Base-by-base conservation (phyloP, 345 rosid species). In the Syzygium aqueum region DNA sequence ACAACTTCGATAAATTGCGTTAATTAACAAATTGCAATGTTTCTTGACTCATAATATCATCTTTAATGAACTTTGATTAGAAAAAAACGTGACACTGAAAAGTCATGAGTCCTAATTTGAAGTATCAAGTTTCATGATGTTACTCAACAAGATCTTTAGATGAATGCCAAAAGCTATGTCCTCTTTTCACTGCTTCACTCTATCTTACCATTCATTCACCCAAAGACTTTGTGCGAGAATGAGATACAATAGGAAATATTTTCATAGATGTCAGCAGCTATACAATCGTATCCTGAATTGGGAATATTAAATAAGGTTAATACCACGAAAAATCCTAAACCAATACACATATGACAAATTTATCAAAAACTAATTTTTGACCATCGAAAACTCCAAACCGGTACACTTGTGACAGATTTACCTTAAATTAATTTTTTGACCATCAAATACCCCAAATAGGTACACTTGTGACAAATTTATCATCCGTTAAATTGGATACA, bases 11-110 rank as follows among this genome's bases (percentile, higher is more conserved):
- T 19, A 73, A 73, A 21, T 19, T 19, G 80, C 12, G 14, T 37
- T 40, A 40, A 11, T 37, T 37, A 73, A 73, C 80, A 19, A 73
- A 37, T 73, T 37, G 49, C 82, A 37, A 10, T 7, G 23, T 37
- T 73, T 37, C 27, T 10, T 21, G 14, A 37, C 82, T 73, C 43
- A 1, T 2, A 63, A 63, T 19, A 33, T 73, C 7, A 2, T 73
- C 7, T 33, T 21, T 17, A 65, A 19, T 65, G 2, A 1, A 33
- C 3, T 67, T 8, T 33, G 40, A 27, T 5, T 27, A 57, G 6
- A 6, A 4, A 61, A n/a, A 12, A 2, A 3, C 19, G n/a, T 1
- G 5, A 14, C 4, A 0, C 16, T 2, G 0, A 14, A n/a, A 61
- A n/a, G 5, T 61, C 0, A n/a, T 0, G 3, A 61, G 73, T 37